These are phyloP conservation scores for Tubosaeta sp. DNA, from an alignment of 768 basidiomycete species.

Conservation along the genomic window DNA sequence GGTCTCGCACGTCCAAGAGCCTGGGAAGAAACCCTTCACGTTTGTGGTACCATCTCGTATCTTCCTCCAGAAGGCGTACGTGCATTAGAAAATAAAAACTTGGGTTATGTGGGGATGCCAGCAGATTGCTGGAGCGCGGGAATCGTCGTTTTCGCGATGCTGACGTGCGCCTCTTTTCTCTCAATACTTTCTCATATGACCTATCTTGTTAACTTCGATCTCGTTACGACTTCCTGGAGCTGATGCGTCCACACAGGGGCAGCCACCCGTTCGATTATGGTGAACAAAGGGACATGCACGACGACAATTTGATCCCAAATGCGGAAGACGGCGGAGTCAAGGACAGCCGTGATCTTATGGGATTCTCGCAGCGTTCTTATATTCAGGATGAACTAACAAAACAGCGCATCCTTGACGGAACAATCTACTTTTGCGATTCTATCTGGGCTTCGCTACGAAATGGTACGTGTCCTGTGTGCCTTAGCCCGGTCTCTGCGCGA, in stretches of 20 bases:
- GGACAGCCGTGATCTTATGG: slow-evolving; percentile 31
- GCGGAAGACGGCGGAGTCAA: slow-evolving; percentile 25
- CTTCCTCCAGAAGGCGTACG: slow-evolving; percentile 82
- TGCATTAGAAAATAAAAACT: slow-evolving; percentile 68
- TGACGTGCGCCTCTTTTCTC: slow-evolving; percentile 53
- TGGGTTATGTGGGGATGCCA: slow-evolving; percentile 79
- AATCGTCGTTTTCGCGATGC: slow-evolving; percentile 77
- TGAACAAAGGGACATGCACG: slow-evolving; percentile 16
- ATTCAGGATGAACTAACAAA: slow-evolving; percentile 60
- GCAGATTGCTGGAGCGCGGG: slow-evolving; percentile 89
- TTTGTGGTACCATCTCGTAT: slow-evolving; percentile 85
- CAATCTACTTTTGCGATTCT: slow-evolving; percentile 49
- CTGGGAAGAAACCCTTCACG: slow-evolving; percentile 79
- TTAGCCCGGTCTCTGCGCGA: not conserved
- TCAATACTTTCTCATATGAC: not conserved
- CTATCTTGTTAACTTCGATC: not conserved
- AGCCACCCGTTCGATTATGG: slow-evolving; percentile 75
- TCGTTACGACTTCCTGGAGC: not conserved
- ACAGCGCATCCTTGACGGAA: slow-evolving; percentile 61
- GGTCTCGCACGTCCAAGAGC: slow-evolving; percentile 77
- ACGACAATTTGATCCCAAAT: slow-evolving; percentile 5
- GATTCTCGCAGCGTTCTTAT: slow-evolving; percentile 31
- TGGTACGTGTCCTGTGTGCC: slow-evolving; percentile 40
- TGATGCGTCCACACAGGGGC: slow-evolving; percentile 43
- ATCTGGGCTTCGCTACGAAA: slow-evolving; percentile 56